These are phyloP conservation scores for Candida michaelii DNA, from an alignment of 805 yeast genomes.

Conservation along the genomic window DNA sequence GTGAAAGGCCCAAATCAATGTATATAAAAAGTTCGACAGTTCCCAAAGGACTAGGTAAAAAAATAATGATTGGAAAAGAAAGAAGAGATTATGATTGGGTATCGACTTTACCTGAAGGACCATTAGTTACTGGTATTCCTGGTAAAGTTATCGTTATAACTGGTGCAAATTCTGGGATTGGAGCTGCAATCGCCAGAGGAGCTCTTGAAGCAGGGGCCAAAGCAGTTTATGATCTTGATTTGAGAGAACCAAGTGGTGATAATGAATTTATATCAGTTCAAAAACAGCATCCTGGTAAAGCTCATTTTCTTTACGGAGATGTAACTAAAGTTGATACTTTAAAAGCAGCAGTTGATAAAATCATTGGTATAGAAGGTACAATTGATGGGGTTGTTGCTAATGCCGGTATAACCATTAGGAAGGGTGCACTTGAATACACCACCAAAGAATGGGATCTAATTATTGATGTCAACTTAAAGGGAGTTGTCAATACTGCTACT, in stretches of 20 bases:
- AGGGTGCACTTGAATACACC: constrained; percentile 26
- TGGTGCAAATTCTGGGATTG: constrained; percentile 82
- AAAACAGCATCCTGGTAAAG: constrained; percentile 8
- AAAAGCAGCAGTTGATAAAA: constrained; percentile 8
- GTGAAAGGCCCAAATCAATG: background rate
- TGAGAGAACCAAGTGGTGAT: constrained; percentile 34
- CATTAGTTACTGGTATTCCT: constrained; percentile 11
- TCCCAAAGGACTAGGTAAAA: background rate
- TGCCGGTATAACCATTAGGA: constrained; percentile 35
- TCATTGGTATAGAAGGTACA: constrained; percentile 16
- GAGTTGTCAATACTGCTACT: constrained; percentile 21
- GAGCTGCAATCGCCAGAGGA: constrained; percentile 61
- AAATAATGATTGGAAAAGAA: constrained; percentile 13
- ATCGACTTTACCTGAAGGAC: constrained; percentile 11
- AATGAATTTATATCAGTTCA: constrained; percentile 10
- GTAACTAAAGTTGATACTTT: constrained; percentile 11
- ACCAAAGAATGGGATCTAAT: constrained; percentile 30
- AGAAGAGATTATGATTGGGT: constrained; percentile 9
- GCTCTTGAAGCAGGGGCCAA: constrained; percentile 65
- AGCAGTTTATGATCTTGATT: constrained; percentile 75
- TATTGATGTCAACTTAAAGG: constrained; percentile 29
- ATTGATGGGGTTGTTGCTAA: constrained; percentile 34
- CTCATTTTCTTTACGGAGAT: constrained; percentile 10
- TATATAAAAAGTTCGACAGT: background rate
- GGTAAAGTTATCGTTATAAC: constrained; percentile 81